A percentile compares a stretch with the other conserved stretches of the same genome.
Conservation (phyloP, 2,329 filamentous ascomycete genomes). For the Graphiopsis chlorocephala region DNA sequence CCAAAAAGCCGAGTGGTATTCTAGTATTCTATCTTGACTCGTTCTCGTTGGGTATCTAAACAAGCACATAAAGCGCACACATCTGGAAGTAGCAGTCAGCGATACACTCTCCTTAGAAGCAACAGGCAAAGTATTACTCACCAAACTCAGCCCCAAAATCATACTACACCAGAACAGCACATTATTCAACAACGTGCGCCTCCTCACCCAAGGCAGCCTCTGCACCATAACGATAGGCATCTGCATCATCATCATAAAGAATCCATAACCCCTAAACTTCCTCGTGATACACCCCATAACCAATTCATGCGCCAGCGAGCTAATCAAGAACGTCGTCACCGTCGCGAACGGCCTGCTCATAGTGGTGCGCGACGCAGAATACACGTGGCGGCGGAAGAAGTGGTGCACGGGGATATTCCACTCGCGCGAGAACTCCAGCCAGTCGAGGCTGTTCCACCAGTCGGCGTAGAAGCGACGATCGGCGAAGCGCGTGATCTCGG, state of each 20-base stretch:
- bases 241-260: conserved; percentile 93
- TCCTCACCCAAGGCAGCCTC: conserved; percentile 71
- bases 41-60: conserved; percentile 33
- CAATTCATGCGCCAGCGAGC: conserved; percentile 84
- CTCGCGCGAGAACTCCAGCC: conserved; percentile 93
- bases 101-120: background rate
- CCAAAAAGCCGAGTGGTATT: background rate
- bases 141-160: conserved; percentile 37
- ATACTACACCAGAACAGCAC: conserved; percentile 34
- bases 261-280: conserved; percentile 92
- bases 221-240: conserved; percentile 92
- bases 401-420: conserved; percentile 98
- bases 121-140: conserved; percentile 19
- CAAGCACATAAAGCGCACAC: conserved; percentile 59
- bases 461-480: conserved; percentile 89
- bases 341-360: conserved; percentile 78
- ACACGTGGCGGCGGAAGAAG: conserved; percentile 92
- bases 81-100: conserved; percentile 42
- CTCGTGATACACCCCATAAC: conserved; percentile 98
- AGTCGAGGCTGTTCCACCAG: conserved; percentile 74
- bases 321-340: conserved; percentile 86
- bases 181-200: conserved; percentile 69
- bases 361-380: conserved; percentile 69
- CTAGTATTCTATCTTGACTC: background rate
- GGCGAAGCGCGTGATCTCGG: conserved; percentile 79